phyloP scores from a whole-genome alignment of 495 filamentous ascomycete species.

The Amphirosellinia nigrospora region DNA sequence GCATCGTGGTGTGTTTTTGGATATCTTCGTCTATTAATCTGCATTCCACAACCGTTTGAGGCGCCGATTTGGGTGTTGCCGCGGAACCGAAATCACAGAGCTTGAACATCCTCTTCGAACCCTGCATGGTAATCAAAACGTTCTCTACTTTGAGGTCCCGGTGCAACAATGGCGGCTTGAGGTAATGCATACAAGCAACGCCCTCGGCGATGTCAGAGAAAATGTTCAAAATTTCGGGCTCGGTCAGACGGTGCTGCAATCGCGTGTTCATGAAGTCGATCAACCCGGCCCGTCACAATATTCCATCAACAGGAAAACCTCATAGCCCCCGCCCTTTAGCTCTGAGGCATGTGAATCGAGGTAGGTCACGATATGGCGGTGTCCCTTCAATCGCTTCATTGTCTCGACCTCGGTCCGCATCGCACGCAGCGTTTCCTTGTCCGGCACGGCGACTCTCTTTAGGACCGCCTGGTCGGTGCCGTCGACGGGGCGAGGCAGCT shows the following conservation, averaged over 20 bases:
- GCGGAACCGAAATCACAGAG: conserved; percentile 97
- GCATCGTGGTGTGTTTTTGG: conserved; percentile 94
- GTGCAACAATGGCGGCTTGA: conserved; percentile 91
- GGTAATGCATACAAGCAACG: conserved; percentile 98
- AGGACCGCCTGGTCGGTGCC: conserved; percentile 86
- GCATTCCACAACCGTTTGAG: conserved; percentile 84
- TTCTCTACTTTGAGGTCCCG: conserved; percentile 98
- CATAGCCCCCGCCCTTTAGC: conserved; percentile 89
- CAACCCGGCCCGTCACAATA: conserved; percentile 84
- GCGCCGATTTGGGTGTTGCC: conserved; percentile 81
- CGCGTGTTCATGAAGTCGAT: conserved; percentile 99
- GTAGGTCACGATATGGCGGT: conserved; percentile 94
- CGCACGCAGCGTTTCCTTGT: conserved; percentile 88
- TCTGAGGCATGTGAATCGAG: conserved; percentile 98
- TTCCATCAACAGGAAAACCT: conserved; percentile 98
- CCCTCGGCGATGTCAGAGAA: conserved; percentile 95
- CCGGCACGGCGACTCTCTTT: conserved; percentile 96
- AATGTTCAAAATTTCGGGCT: conserved; percentile 96
- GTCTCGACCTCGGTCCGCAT: conserved; percentile 99
- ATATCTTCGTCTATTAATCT: conserved; percentile 94
- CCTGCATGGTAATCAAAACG: conserved; percentile 80
- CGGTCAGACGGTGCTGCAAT: conserved; percentile 92
- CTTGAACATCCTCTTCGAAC: conserved; percentile 74
- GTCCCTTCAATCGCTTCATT: conserved; percentile 98
- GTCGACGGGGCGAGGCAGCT: conserved; percentile 76